Base-by-base conservation (phyloP, 23 red algal species). In the Agarophyton chilense region DNA sequence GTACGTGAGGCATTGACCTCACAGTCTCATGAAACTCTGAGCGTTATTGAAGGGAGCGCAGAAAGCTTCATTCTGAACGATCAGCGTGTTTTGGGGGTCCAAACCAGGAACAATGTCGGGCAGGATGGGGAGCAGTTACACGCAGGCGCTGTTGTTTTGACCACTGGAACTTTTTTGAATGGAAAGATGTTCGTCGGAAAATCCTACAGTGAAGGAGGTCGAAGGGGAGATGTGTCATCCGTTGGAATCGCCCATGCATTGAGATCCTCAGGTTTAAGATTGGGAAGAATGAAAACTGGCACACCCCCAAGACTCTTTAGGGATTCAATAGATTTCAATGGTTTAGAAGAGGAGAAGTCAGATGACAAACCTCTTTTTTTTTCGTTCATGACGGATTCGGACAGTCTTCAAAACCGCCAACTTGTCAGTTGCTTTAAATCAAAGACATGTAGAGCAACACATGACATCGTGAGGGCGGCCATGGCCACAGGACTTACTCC, bases 91-190 rank as follows among this genome's bases (percentile, higher is more conserved):
- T 12, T 25, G 11, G 84, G 84, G 16, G 71, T 75, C 9, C 49
- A 43, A 47, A 76, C 62, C 25, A 17, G 1, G 53, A 64, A 88
- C 19, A 67, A 12, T 28, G 6, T 1, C 32, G 64, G 44, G 24
- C 6, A 10, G n/a, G 57, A 39, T 54, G 84, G 52, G 16, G 3
- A 42, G 45, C 29, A 61, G 43, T 29, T 88, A 8, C 67, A n/a
- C 22, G 84, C 92, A 12, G 53, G 53, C 14, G 53, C 92, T 3
- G 77, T 95, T 64, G 83, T 95, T 33, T 63, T 95, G 31, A 95
- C 92, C 0, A 83, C 92, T 0, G 92, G 92, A 28, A 95, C 92
- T 5, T 95, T 95, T 77, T 70, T 95, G 75, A 95, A 95, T 78
- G 92, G 92, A 17, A 81, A 49, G 16, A 90, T 95, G 84, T 72